phyloP scores from a whole-genome alignment of 306 rosid species.

The Canavalia ensiformis region DNA sequence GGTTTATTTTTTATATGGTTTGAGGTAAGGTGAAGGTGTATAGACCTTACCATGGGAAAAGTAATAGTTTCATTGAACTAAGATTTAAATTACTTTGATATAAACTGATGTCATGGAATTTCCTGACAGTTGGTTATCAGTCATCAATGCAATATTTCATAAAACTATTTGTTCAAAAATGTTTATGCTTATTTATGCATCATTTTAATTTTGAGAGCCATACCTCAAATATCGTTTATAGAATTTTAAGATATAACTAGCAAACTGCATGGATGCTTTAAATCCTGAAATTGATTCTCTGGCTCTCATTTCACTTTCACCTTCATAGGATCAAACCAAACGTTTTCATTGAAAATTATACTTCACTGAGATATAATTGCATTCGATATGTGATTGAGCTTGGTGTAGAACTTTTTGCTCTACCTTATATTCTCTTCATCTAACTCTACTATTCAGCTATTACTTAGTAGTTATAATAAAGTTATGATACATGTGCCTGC shows the following conservation, averaged over 20 bases:
- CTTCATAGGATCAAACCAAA: background rate
- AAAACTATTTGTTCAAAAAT: too few relatives aligned
- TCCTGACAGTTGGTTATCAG: background rate
- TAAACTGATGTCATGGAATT: background rate
- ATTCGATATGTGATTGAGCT: background rate
- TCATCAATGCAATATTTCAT: background rate
- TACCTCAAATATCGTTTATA: background rate
- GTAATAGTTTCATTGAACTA: background rate
- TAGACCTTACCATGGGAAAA: conserved; percentile 3
- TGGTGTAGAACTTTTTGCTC: conserved; percentile 10
- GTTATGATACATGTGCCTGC: background rate
- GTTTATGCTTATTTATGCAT: too few relatives aligned
- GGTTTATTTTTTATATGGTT: conserved; percentile 8
- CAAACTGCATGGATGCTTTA: conserved; percentile 9
- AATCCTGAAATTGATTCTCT: conserved; percentile 3
- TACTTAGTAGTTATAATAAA: background rate
- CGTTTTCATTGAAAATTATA: conserved; percentile 23
- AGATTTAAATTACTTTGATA: background rate
- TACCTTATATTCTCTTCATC: conserved; percentile 1
- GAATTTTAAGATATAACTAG: background rate
- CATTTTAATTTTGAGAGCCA: too few relatives aligned
- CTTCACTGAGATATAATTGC: background rate
- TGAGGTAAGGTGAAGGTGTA: conserved; percentile 20
- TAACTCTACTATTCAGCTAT: background rate
- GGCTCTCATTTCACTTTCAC: background rate